A percentile compares a stretch with the other conserved stretches of the same genome.
phyloP scores from a whole-genome alignment of 2,329 filamentous ascomycete species.

The Colletotrichum sp. region DNA sequence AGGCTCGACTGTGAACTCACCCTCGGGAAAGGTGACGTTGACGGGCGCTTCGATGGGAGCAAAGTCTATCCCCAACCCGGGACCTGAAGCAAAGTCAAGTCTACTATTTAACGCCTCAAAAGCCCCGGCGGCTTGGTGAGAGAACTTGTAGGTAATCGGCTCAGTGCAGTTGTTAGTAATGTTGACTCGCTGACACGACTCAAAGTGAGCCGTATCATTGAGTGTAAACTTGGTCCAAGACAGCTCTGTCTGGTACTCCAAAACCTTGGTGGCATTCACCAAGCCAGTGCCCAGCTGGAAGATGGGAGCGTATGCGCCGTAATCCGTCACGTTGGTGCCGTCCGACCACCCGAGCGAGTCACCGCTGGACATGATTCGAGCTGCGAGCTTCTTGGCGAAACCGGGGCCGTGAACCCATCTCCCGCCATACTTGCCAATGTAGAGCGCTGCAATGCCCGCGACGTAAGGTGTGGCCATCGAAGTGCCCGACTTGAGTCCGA shows the following conservation, averaged over 20 bases:
- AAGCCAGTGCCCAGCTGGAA: conserved; percentile 52
- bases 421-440: conserved; percentile 46
- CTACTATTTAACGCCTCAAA: conserved; percentile 3
- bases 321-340: conserved; percentile 22
- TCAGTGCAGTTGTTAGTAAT: conserved; percentile 48
- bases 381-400: conserved; percentile 27
- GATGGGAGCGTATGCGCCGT: conserved; percentile 32
- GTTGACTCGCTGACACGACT: conserved; percentile 33
- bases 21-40: conserved; percentile 1
- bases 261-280: conserved; percentile 49
- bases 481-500: conserved; percentile 55
- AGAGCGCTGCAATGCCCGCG: conserved; percentile 55
- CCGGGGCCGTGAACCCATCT: conserved; percentile 39
- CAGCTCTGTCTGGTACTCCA: conserved; percentile 43
- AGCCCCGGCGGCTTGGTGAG: conserved; percentile 36
- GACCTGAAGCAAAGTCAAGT: neutral
- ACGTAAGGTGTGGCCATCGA: conserved; percentile 63
- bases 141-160: conserved; percentile 44
- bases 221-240: conserved; percentile 50
- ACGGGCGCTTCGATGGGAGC: neutral
- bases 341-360: conserved; percentile 40
- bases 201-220: conserved; percentile 53
- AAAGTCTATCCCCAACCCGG: neutral
- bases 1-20: conserved; percentile 27
- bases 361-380: conserved; percentile 33